A percentile compares a stretch with the other conserved stretches of the same genome.
Evolutionary conservation across 106 monocot genomes (phyloP).

Genomic region (Dendrobium catenatum): DNA sequence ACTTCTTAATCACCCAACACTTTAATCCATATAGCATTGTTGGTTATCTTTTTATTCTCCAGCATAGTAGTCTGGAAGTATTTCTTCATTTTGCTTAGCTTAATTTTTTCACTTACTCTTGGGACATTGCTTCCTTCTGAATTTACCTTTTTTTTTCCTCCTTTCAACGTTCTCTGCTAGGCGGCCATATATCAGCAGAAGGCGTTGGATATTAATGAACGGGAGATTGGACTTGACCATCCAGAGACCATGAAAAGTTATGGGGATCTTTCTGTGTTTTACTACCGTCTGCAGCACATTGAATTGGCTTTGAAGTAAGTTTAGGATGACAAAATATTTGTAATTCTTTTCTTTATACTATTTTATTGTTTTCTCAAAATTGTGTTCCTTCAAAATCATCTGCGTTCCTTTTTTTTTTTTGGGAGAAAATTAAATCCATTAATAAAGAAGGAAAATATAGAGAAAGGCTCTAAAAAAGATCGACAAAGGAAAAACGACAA

Average conservation of each 20-base stretch:
- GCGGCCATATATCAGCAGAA: conserved; percentile 96
- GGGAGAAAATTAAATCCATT: no score
- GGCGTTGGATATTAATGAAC: conserved; percentile 91
- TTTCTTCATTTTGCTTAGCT: no score
- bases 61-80: neutral
- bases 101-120: neutral
- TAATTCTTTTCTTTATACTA: neutral
- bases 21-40: neutral
- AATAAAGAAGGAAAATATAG: no score
- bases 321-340: neutral
- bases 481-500: no score
- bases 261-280: conserved; percentile 95
- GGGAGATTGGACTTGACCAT: conserved; percentile 93
- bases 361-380: neutral
- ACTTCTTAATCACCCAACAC: neutral
- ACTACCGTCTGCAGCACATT: conserved; percentile 91
- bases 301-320: conserved; percentile 91
- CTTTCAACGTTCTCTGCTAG: conserved; percentile 20
- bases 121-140: neutral
- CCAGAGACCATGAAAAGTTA: conserved; percentile 97
- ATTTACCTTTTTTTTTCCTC: neutral
- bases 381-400: neutral
- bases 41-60: neutral
- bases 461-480: no score
- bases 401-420: neutral